Evolutionary conservation across 169 alveolate genomes (phyloP).

Genomic region (Cryptosporidium tyzzeri): DNA sequence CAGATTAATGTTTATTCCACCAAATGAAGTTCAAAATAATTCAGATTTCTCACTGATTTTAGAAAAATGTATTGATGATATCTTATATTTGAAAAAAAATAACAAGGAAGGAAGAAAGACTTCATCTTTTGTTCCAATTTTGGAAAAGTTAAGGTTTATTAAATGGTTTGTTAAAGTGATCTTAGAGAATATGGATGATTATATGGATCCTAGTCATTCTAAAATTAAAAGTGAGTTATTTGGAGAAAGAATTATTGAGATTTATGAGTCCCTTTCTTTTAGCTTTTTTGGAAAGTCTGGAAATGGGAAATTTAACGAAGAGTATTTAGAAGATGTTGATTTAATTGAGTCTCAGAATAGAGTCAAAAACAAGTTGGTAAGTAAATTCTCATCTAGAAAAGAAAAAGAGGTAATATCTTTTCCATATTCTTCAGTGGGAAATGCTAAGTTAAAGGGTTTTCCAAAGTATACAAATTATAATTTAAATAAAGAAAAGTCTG

Average conservation of each 20-base stretch:
- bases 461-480: conserved; percentile 45
- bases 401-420: conserved; percentile 20
- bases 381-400: conserved; percentile 29
- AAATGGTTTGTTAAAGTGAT: conserved; percentile 37
- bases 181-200: not conserved
- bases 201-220: not conserved
- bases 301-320: not conserved
- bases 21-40: not conserved
- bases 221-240: not conserved
- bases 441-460: conserved; percentile 34
- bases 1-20: conserved; percentile 11
- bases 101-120: not conserved
- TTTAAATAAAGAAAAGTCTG: conserved; percentile 17
- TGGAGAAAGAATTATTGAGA: conserved; percentile 11
- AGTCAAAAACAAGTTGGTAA: not conserved
- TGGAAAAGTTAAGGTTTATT: conserved; percentile 33
- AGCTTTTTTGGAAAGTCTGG: conserved; percentile 1
- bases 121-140: not conserved
- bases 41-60: conserved; percentile 6
- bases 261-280: conserved; percentile 3
- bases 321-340: not conserved
- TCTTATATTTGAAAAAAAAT: not conserved
- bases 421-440: conserved; percentile 18
- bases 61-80: conserved; percentile 1
- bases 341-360: not conserved